Percentiles rank a stretch among this genome's conserved stretches.
These are phyloP conservation scores for Trichoderma erinaceum DNA, from an alignment of 495 filamentous ascomycete genomes.

Conservation along the genomic window DNA sequence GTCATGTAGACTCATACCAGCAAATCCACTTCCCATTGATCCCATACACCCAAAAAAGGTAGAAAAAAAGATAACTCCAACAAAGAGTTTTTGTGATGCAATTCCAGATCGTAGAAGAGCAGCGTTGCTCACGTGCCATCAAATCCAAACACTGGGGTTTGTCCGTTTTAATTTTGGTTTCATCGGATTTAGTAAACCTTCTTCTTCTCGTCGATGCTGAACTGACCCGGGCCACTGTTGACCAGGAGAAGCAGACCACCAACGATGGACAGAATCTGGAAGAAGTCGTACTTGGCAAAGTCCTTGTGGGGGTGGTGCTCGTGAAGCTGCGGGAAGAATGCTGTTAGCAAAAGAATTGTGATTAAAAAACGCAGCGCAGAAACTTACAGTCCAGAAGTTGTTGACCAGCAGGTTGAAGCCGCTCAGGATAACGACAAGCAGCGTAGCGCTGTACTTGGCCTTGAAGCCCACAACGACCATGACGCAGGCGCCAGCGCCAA, in stretches of 20 bases:
- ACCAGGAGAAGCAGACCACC: conserved; percentile 91
- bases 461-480: conserved; percentile 99
- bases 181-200: conserved; percentile 76
- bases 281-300: conserved; percentile 99
- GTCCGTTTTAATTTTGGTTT: conserved; percentile 10
- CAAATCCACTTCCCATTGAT: not conserved
- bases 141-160: conserved; percentile 1
- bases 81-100: not conserved
- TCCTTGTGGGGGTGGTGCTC: conserved; percentile 98
- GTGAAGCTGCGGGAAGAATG: conserved; percentile 61
- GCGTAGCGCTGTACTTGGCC: conserved; percentile 94
- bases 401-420: conserved; percentile 96
- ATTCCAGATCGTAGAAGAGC: conserved; percentile 4
- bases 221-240: conserved; percentile 96
- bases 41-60: not conserved
- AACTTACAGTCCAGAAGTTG: conserved; percentile 99
- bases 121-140: conserved; percentile 8
- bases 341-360: not conserved
- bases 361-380: too few relatives aligned
- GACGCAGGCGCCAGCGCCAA: conserved; percentile 86
- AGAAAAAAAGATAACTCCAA: not conserved
- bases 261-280: conserved; percentile 98
- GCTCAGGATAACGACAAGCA: conserved; percentile 89
- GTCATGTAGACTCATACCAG: not conserved
- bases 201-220: conserved; percentile 99